These are phyloP conservation scores for Podochytrium sp. DNA, from an alignment of 192 early-diverging fungal genomes.

Conservation along the genomic window DNA sequence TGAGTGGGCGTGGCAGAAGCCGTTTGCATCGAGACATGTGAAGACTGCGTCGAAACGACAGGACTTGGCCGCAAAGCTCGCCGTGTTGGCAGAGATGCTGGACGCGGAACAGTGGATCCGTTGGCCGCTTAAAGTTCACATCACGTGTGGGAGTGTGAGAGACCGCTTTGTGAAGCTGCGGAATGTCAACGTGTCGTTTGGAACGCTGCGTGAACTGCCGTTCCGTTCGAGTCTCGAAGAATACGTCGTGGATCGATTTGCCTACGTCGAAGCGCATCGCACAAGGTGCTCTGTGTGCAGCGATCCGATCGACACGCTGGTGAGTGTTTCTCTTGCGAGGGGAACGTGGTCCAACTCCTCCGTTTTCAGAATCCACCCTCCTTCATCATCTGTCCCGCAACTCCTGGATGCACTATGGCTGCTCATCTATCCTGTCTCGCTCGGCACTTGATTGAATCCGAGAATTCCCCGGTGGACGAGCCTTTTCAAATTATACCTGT, in stretches of 20 bases:
- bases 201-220: neutral
- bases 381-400: slow-evolving; percentile 23
- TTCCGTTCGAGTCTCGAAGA: neutral
- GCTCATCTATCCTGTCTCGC: slow-evolving; percentile 45
- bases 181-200: slow-evolving; percentile 6
- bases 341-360: neutral
- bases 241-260: neutral
- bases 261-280: neutral
- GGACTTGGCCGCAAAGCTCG: slow-evolving; percentile 36
- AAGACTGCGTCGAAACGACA: slow-evolving; percentile 18
- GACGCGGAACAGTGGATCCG: slow-evolving; percentile 36
- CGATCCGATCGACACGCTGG: slow-evolving; percentile 1
- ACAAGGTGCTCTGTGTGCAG: neutral
- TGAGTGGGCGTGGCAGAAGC: slow-evolving; percentile 60
- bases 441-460: slow-evolving; percentile 36
- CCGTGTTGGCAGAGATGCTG: slow-evolving; percentile 43
- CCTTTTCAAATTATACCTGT: slow-evolving; percentile 43
- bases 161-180: slow-evolving; percentile 21
- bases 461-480: neutral
- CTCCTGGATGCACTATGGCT: slow-evolving; percentile 30
- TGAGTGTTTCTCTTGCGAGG: neutral
- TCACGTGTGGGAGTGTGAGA: neutral
- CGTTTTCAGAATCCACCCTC: neutral
- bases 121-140: slow-evolving; percentile 28
- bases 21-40: slow-evolving; percentile 52